Percentiles rank a stretch among this genome's conserved stretches.
Evolutionary conservation across 371 early-diverging fungal genomes (phyloP).

Genomic region (Mucor racemosus): DNA sequence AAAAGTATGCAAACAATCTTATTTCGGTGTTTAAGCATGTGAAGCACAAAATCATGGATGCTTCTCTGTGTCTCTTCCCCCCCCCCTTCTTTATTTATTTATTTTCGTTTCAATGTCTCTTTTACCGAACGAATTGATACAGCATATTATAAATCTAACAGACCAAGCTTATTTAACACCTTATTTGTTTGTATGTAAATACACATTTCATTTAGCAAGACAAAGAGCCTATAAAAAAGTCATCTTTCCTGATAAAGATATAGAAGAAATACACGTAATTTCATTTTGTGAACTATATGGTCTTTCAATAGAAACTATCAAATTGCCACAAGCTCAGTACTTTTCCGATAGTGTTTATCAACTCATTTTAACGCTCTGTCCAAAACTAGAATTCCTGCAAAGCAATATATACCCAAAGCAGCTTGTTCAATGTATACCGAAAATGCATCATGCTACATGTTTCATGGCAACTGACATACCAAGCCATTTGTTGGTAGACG

Average conservation of each 20-base stretch:
- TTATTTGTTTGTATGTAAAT: slow-evolving; percentile 18
- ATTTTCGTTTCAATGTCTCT: slow-evolving; percentile 3
- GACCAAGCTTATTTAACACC: slow-evolving; percentile 13
- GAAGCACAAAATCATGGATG: neutral
- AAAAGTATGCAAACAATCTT: slow-evolving; percentile 2
- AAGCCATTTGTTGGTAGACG: neutral
- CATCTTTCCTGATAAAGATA: slow-evolving; percentile 41
- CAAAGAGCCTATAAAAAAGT: slow-evolving; percentile 42
- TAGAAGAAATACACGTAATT: slow-evolving; percentile 27
- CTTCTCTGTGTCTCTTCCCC: neutral
- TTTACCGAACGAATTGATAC: slow-evolving; percentile 20
- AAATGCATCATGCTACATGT: slow-evolving; percentile 20
- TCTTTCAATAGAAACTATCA: slow-evolving; percentile 38
- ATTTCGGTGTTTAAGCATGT: slow-evolving; percentile 8
- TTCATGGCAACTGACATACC: slow-evolving; percentile 48
- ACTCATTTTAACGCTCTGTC: slow-evolving; percentile 32
- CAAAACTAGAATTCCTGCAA: slow-evolving; percentile 40
- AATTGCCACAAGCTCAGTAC: slow-evolving; percentile 37
- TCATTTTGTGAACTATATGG: slow-evolving; percentile 44
- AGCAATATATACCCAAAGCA: slow-evolving; percentile 32
- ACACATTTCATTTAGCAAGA: slow-evolving; percentile 39
- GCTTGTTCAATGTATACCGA: slow-evolving; percentile 13
- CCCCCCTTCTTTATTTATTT: slow-evolving; percentile 1
- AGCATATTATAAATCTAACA: slow-evolving; percentile 15
- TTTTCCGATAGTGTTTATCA: slow-evolving; percentile 35